phyloP scores from a whole-genome alignment of 2,329 filamentous ascomycete species.

The Colletotrichum euphorbiae region DNA sequence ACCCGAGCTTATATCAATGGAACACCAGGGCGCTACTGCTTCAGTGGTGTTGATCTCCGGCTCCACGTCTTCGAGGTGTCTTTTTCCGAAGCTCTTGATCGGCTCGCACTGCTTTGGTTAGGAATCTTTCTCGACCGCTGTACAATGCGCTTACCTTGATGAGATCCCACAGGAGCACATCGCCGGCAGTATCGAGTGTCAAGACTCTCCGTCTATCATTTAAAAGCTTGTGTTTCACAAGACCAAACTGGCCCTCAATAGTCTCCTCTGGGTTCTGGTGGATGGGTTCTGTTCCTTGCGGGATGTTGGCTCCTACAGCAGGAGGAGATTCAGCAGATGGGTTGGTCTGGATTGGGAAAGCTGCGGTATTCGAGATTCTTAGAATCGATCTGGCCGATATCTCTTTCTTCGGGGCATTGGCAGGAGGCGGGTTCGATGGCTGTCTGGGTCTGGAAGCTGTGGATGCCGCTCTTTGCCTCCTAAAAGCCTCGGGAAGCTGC shows the following conservation, averaged over 20 bases:
- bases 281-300: conserved; percentile 63
- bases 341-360: conserved; percentile 71
- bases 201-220: conserved; percentile 91
- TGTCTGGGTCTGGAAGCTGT: conserved; percentile 43
- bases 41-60: conserved; percentile 87
- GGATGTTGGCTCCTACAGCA: conserved; percentile 45
- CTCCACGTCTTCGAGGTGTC: conserved; percentile 92
- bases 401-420: conserved; percentile 63
- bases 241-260: conserved; percentile 93
- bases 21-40: conserved; percentile 95
- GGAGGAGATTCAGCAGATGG: conserved; percentile 65
- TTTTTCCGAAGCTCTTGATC: conserved; percentile 92
- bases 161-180: conserved; percentile 95
- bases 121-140: background rate
- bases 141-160: conserved; percentile 70
- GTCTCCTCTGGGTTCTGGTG: conserved; percentile 79
- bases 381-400: conserved; percentile 84
- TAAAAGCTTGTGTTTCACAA: conserved; percentile 92
- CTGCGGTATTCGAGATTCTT: conserved; percentile 84
- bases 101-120: conserved; percentile 75
- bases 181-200: conserved; percentile 93
- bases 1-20: conserved; percentile 92
- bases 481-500: conserved; percentile 69
- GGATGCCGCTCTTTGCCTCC: conserved; percentile 60
- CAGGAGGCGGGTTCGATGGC: conserved; percentile 49